These are phyloP conservation scores for Ganoderma lingzhi DNA, from an alignment of 1,284 basidiomycete species.

Conservation along the genomic window DNA sequence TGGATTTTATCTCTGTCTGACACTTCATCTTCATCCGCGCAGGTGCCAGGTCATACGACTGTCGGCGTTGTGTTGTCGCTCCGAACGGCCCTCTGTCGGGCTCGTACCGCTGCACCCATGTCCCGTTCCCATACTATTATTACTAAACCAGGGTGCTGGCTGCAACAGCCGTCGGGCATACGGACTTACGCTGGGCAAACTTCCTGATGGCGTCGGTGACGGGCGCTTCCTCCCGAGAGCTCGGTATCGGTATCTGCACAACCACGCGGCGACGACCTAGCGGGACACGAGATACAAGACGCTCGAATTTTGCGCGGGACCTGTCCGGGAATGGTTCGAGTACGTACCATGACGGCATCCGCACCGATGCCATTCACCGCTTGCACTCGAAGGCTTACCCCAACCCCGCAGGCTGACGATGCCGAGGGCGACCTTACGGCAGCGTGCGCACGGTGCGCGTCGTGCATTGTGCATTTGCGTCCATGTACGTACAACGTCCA, in stretches of 20 bases:
- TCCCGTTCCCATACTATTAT: background rate
- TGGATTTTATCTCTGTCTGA: background rate
- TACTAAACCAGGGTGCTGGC: background rate
- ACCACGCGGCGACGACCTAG: background rate
- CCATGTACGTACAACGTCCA: conserved; percentile 7
- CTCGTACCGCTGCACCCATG: conserved; percentile 5
- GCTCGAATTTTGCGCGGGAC: conserved; percentile 10
- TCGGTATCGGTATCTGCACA: background rate
- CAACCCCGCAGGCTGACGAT: background rate
- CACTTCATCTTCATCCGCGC: background rate
- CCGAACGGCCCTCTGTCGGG: conserved; percentile 8
- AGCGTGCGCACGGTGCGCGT: conserved; percentile 7
- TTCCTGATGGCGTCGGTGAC: background rate
- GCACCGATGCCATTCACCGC: conserved; percentile 12
- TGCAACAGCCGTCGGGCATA: background rate
- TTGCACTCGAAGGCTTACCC: conserved; percentile 8
- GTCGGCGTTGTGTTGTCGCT: background rate
- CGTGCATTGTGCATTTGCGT: background rate
- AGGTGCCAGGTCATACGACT: background rate
- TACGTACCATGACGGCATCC: conserved; percentile 21
- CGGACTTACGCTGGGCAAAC: conserved; percentile 12
- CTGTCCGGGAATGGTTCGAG: conserved; percentile 10
- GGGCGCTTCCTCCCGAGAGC: conserved; percentile 2
- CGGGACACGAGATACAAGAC: conserved; percentile 3
- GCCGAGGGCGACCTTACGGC: background rate